Conservation (phyloP, 2,329 filamentous ascomycete genomes). For the Botrytis fragariae region DNA sequence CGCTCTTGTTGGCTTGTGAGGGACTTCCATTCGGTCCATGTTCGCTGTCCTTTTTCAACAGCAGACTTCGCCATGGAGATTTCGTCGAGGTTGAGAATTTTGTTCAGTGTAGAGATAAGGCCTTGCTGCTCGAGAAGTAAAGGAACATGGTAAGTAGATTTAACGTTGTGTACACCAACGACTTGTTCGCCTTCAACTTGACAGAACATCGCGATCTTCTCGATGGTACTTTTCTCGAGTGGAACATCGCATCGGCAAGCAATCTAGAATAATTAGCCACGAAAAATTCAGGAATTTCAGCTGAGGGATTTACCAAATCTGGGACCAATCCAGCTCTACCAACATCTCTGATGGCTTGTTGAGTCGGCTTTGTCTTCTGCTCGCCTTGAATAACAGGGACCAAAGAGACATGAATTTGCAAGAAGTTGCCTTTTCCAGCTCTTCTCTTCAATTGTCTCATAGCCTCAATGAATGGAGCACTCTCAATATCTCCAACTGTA, state of each 20-base stretch:
- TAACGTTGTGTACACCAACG: slow-evolving; percentile 83
- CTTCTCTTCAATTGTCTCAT: slow-evolving; percentile 73
- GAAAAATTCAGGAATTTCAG: neutral
- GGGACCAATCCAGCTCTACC: slow-evolving; percentile 50
- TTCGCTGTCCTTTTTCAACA: slow-evolving; percentile 60
- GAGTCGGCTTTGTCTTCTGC: slow-evolving; percentile 97
- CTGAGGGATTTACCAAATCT: slow-evolving; percentile 53
- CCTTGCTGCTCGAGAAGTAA: slow-evolving; percentile 84
- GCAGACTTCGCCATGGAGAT: slow-evolving; percentile 53
- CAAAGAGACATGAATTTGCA: slow-evolving; percentile 86
- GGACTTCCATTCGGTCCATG: slow-evolving; percentile 70
- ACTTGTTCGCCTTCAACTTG: slow-evolving; percentile 85
- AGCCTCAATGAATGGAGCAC: slow-evolving; percentile 83
- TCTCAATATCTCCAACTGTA: slow-evolving; percentile 80
- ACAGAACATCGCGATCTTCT: slow-evolving; percentile 87
- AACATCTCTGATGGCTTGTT: slow-evolving; percentile 75
- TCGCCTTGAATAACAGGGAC: slow-evolving; percentile 69
- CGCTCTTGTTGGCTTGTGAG: slow-evolving; percentile 66
- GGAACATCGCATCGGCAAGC: slow-evolving; percentile 85
- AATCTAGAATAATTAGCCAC: slow-evolving; percentile 54
- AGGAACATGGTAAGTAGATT: slow-evolving; percentile 90
- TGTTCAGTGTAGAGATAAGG: slow-evolving; percentile 64
- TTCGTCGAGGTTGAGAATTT: slow-evolving; percentile 62
- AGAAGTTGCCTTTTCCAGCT: slow-evolving; percentile 74
- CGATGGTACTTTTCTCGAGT: slow-evolving; percentile 69